Evolutionary conservation across 495 filamentous ascomycete species (phyloP).

Genomic region (Pyronema omphalodes): DNA sequence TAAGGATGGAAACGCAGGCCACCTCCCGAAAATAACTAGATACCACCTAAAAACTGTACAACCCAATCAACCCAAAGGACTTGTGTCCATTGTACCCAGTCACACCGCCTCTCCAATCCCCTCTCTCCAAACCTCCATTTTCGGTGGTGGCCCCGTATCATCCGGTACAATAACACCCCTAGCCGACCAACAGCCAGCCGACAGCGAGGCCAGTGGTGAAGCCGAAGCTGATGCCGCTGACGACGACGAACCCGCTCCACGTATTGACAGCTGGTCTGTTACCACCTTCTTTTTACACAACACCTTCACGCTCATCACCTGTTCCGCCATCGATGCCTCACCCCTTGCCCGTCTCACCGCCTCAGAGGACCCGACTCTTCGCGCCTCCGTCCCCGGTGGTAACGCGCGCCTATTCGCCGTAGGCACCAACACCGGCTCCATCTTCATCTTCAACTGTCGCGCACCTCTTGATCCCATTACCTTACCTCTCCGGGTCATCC

Average conservation of each 20-base stretch:
- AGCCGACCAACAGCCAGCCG: slow-evolving; percentile 7
- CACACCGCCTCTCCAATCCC: not conserved
- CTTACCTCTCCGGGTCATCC: slow-evolving; percentile 45
- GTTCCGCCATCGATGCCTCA: slow-evolving; percentile 59
- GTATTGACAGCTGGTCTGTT: slow-evolving; percentile 33
- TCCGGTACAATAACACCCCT: not conserved
- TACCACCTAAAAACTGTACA: slow-evolving; percentile 12
- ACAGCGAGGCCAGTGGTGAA: slow-evolving; percentile 4
- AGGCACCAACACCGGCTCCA: slow-evolving; percentile 58
- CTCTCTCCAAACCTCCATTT: not conserved
- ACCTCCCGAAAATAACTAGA: slow-evolving; percentile 20
- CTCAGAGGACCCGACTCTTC: slow-evolving; percentile 48
- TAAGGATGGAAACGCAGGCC: not conserved
- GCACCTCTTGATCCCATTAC: slow-evolving; percentile 25
- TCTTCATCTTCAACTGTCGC: slow-evolving; percentile 76
- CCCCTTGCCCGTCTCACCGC: slow-evolving; percentile 47
- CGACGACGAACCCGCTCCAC: not conserved
- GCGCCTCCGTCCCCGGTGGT: not conserved
- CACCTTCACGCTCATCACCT: slow-evolving; percentile 40
- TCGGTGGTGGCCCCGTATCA: not conserved
- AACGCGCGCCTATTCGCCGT: slow-evolving; percentile 48
- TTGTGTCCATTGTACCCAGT: not conserved
- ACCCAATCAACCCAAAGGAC: not conserved
- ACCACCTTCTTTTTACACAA: slow-evolving; percentile 39
- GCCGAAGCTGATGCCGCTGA: slow-evolving; percentile 8